Conservation (phyloP, 768 basidiomycete genomes). For the Neoboletus magnificus region DNA sequence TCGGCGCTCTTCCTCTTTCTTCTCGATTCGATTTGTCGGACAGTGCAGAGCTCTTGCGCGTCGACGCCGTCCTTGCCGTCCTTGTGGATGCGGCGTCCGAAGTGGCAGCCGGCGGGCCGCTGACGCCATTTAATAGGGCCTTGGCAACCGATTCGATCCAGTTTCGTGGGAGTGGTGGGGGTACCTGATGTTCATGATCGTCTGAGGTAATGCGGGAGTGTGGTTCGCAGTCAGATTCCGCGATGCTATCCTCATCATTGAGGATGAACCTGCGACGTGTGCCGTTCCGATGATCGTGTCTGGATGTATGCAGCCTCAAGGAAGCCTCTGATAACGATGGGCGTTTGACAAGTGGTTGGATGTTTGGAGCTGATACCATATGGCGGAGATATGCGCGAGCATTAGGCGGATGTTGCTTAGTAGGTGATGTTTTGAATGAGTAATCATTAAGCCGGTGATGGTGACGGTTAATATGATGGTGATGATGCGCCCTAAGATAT, state of each 20-base stretch:
- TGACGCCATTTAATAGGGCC: slow-evolving; percentile 55
- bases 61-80: slow-evolving; percentile 20
- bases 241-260: slow-evolving; percentile 32
- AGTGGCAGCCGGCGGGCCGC: slow-evolving; percentile 35
- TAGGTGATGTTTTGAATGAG: slow-evolving; percentile 21
- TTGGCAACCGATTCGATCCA: slow-evolving; percentile 72
- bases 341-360: slow-evolving; percentile 35
- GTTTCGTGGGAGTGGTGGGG: slow-evolving; percentile 60
- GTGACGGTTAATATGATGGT: slow-evolving; percentile 20
- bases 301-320: slow-evolving; percentile 31
- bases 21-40: slow-evolving; percentile 26
- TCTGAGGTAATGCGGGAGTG: slow-evolving; percentile 31
- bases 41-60: slow-evolving; percentile 23
- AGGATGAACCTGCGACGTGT: slow-evolving; percentile 32
- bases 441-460: slow-evolving; percentile 23
- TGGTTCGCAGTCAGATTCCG: slow-evolving; percentile 19
- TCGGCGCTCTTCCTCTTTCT: slow-evolving; percentile 14
- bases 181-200: slow-evolving; percentile 26
- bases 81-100: slow-evolving; percentile 23
- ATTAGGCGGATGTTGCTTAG: slow-evolving; percentile 36
- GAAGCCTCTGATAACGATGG: slow-evolving; percentile 32
- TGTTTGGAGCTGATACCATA: slow-evolving; percentile 60
- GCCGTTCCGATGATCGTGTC: slow-evolving; percentile 23
- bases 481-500: slow-evolving; percentile 15
- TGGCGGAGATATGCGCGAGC: slow-evolving; percentile 71